Evolutionary conservation across 2,329 filamentous ascomycete genomes (phyloP), one percentile per base, ranked within the genome.

Genomic region (Xylariaceae sp.): DNA sequence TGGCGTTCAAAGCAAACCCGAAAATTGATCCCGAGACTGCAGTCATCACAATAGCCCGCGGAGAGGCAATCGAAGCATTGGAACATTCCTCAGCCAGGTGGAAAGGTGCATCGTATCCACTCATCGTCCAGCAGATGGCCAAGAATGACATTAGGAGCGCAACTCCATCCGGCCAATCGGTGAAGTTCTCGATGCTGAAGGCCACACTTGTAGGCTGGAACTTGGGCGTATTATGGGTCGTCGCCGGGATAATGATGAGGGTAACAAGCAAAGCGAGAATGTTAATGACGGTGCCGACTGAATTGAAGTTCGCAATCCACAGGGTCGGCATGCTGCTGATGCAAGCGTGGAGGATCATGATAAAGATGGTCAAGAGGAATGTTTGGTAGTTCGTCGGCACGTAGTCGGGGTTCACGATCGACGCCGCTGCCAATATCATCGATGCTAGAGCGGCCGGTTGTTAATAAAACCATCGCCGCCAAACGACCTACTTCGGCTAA

Each of bases 71-170:
- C 54, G 78, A 81, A 22, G 85, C 85, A 55, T 88, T 88, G 48
- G 80, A 82, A 64, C 85, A 88, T 64, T 89, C 85, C 59, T 89
- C 85, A 3, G 80, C 76, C n/a, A 88, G 65, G 65, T 88, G 85
- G 62, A 88, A 88, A 21, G 55, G 57, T 11, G 58, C 57, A 21
- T 62, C 60, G 40, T 63, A 64, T 2, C 62, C 62, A 33, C 57
- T 62, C 60, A 64, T 64, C 5, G 62, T 64, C 61, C 61, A 64
- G 27, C 63, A 64, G 39, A 63, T 64, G 5, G 60, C 52, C 20
- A 64, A 43, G 61, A 88, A 89, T 19, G 76, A 80, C 83, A 88
- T 87, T 21, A 88, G 69, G 0, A 88, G 73, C 0, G 81, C 77
- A 17, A 88, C 69, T 16, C 85, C 85, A 43, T 82, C 73, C 1